A percentile compares a stretch with the other conserved stretches of the same genome.
These are phyloP conservation scores for Raphidocelis subcapitata DNA, from an alignment of 139 green algal genomes.

Conservation along the genomic window DNA sequence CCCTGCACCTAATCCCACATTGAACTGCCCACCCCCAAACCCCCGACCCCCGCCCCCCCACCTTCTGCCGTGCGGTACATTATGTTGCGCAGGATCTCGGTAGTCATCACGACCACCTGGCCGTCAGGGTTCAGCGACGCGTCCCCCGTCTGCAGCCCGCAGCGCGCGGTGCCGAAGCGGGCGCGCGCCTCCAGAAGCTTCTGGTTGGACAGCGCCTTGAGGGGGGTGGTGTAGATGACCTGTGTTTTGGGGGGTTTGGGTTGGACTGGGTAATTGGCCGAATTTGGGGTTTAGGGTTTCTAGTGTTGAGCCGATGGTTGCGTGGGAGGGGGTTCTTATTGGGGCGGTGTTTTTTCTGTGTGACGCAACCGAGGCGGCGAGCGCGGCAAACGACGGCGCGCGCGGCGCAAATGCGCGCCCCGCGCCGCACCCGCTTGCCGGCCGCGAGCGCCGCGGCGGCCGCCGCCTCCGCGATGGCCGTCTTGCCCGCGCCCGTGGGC, in stretches of 20 bases:
- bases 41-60: neutral
- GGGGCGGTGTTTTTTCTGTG: no score
- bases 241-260: no score
- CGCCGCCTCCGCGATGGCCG: conserved; percentile 91
- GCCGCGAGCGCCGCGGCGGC: conserved; percentile 68
- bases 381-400: no score
- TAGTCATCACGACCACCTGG: conserved; percentile 96
- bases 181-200: conserved; percentile 86
- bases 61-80: conserved; percentile 76
- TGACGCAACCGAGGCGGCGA: no score
- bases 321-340: no score
- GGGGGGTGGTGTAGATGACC: conserved; percentile 92
- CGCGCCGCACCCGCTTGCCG: conserved; percentile 76
- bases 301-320: no score
- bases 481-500: conserved; percentile 96
- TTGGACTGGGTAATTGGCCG: no score
- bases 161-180: conserved; percentile 67
- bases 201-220: conserved; percentile 92
- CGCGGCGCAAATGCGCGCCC: conserved; percentile 87
- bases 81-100: conserved; percentile 98
- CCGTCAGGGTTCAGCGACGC: conserved; percentile 84
- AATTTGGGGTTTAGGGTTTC: no score
- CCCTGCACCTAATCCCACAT: neutral
- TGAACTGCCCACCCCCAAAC: neutral
- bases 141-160: conserved; percentile 88